Percentiles rank a stretch among this genome's conserved stretches.
These are phyloP conservation scores for Hyaloscypha hepaticicola DNA, from an alignment of 495 filamentous ascomycete genomes.

Conservation along the genomic window DNA sequence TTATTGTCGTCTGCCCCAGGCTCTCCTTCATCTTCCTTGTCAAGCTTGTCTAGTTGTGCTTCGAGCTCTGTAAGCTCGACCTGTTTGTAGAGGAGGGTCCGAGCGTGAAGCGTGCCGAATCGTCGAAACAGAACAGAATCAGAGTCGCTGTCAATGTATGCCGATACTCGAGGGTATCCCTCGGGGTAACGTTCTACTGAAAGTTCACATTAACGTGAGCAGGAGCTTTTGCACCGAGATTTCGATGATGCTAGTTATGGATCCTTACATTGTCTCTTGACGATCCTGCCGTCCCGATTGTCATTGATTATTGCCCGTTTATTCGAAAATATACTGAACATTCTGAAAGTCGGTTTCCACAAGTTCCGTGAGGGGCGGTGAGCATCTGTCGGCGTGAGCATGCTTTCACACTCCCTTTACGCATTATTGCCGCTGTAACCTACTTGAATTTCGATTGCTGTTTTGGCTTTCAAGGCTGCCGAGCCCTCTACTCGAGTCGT, in stretches of 20 bases:
- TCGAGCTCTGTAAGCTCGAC: slow-evolving; percentile 6
- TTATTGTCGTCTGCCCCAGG: neutral
- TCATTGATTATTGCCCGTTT: neutral
- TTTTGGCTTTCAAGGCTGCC: too few species aligned
- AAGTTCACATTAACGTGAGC: neutral
- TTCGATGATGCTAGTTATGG: neutral
- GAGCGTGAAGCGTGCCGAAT: slow-evolving; percentile 1
- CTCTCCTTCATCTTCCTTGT: slow-evolving; percentile 8
- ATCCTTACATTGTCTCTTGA: neutral
- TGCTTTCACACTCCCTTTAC: too few species aligned
- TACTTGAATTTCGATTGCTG: too few species aligned
- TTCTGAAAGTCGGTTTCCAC: too few species aligned
- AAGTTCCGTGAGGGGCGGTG: too few species aligned
- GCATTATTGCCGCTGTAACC: too few species aligned
- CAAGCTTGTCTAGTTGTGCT: neutral
- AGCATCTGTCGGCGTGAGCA: too few species aligned
- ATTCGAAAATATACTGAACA: neutral
- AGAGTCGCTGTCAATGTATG: slow-evolving; percentile 5
- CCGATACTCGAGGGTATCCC: slow-evolving; percentile 3
- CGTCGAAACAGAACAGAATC: slow-evolving; percentile 6
- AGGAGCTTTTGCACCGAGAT: neutral
- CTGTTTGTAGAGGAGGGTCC: slow-evolving; percentile 9
- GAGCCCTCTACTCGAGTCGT: too few species aligned
- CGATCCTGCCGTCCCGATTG: neutral
- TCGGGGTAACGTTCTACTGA: slow-evolving; percentile 4